Conservation (phyloP, 2,329 filamentous ascomycete genomes). For the Alternaria triticina region DNA sequence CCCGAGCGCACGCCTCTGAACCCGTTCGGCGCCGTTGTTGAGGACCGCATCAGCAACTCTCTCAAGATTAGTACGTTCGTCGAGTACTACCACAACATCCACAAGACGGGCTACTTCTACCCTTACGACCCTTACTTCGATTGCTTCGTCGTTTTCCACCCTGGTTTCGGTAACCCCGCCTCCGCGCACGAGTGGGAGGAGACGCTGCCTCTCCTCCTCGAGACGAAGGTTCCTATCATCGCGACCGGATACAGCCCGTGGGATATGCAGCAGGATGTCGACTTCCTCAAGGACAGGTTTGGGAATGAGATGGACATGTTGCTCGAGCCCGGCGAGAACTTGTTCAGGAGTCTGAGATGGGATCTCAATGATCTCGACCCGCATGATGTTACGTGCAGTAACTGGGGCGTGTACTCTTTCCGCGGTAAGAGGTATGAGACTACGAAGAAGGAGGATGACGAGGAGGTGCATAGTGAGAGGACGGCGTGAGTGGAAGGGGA, state of each 20-base stretch:
- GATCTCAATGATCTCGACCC: constrained; percentile 96
- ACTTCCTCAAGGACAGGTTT: constrained; percentile 86
- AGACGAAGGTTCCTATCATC: constrained; percentile 94
- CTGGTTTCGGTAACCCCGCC: constrained; percentile 91
- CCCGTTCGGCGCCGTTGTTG: constrained; percentile 91
- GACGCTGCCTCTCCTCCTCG: constrained; percentile 85
- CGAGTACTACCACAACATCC: constrained; percentile 97
- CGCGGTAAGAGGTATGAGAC: constrained; percentile 92
- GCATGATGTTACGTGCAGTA: constrained; percentile 91
- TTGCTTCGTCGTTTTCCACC: constrained; percentile 96
- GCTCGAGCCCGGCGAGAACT: constrained; percentile 90
- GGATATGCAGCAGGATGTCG: constrained; percentile 91
- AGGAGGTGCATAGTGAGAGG: constrained; percentile 43
- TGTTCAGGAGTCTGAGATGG: constrained; percentile 92
- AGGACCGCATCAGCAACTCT: constrained; percentile 84
- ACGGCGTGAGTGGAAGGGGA: constrained; percentile 24
- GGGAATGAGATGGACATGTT: constrained; percentile 91
- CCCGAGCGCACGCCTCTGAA: constrained; percentile 84
- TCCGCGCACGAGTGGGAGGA: constrained; percentile 93
- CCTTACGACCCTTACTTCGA: constrained; percentile 99
- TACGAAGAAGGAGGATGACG: constrained; percentile 58
- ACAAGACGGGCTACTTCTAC: constrained; percentile 86
- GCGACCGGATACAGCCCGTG: constrained; percentile 95
- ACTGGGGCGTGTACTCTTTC: constrained; percentile 98
- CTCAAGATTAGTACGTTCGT: constrained; percentile 98